Conservation (phyloP, 2,329 filamentous ascomycete genomes). For the Botrytis elliptica region DNA sequence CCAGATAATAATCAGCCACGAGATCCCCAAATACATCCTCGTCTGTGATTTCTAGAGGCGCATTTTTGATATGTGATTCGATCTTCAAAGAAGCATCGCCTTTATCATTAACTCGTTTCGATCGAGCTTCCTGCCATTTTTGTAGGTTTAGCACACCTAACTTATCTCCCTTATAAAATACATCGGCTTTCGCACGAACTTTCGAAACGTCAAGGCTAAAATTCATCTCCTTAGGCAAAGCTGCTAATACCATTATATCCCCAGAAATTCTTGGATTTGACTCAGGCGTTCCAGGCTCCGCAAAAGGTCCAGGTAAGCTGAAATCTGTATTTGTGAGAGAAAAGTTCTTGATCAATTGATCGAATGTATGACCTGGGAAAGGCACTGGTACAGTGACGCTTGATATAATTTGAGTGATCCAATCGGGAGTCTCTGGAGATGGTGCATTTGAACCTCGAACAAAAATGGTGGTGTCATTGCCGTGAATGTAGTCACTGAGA, state of each 20-base stretch:
- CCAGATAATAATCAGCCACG: conserved; percentile 77
- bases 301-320: conserved; percentile 74
- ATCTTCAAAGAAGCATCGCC: conserved; percentile 68
- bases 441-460: conserved; percentile 74
- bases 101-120: conserved; percentile 62
- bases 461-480: conserved; percentile 75
- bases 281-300: conserved; percentile 70
- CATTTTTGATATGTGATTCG: conserved; percentile 71
- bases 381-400: conserved; percentile 82
- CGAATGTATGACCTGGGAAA: conserved; percentile 78
- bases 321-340: conserved; percentile 84
- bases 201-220: conserved; percentile 75
- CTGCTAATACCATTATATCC: conserved; percentile 74
- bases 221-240: conserved; percentile 81
- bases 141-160: conserved; percentile 77
- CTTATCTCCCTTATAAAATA: conserved; percentile 74
- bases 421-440: conserved; percentile 68
- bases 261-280: conserved; percentile 79
- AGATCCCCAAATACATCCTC: conserved; percentile 75
- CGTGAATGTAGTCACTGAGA: conserved; percentile 77
- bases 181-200: conserved; percentile 74
- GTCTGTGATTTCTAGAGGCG: conserved; percentile 80
- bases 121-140: conserved; percentile 83
- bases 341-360: conserved; percentile 83
- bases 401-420: conserved; percentile 77